Evolutionary conservation across 768 basidiomycete species (phyloP).

Genomic region (Sistotremastrum niveocremeum): DNA sequence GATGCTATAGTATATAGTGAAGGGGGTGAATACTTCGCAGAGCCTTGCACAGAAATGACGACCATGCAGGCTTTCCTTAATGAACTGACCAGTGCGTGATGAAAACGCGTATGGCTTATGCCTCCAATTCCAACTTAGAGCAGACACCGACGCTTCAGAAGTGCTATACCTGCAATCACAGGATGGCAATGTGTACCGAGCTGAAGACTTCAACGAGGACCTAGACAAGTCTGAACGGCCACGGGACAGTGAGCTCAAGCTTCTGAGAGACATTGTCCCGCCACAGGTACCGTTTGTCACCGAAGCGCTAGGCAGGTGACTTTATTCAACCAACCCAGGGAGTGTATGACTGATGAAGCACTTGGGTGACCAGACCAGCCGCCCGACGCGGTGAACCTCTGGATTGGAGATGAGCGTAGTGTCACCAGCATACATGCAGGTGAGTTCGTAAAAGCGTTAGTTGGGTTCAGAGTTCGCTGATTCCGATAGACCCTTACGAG

Average conservation of each 20-base stretch:
- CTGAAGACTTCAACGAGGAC: constrained; percentile 23
- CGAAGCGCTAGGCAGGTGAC: constrained; percentile 56
- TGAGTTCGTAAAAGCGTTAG: constrained; percentile 16
- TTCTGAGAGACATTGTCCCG: constrained; percentile 53
- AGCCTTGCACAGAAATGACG: constrained; percentile 61
- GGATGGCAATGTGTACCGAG: constrained; percentile 73
- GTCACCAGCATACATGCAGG: constrained; percentile 82
- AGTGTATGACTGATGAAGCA: not conserved
- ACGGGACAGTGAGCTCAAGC: constrained; percentile 22
- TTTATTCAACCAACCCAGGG: not conserved
- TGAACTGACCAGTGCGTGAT: constrained; percentile 19
- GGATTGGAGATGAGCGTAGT: constrained; percentile 74
- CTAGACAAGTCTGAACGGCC: constrained; percentile 31
- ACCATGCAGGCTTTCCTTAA: constrained; percentile 42
- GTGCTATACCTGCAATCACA: constrained; percentile 79
- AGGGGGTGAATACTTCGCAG: constrained; percentile 54
- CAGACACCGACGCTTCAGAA: constrained; percentile 15
- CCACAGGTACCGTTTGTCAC: constrained; percentile 60
- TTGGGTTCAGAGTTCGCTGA: not conserved
- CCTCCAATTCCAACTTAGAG: not conserved
- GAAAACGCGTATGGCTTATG: constrained; percentile 2
- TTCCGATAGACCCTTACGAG: constrained; percentile 66
- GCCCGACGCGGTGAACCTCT: constrained; percentile 87
- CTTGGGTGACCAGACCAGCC: constrained; percentile 27
- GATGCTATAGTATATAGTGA: constrained; percentile 55